A percentile compares a stretch with the other conserved stretches of the same genome.
Evolutionary conservation across 75 land plant species (phyloP).

Genomic region (Pseudotsuga menziesii): DNA sequence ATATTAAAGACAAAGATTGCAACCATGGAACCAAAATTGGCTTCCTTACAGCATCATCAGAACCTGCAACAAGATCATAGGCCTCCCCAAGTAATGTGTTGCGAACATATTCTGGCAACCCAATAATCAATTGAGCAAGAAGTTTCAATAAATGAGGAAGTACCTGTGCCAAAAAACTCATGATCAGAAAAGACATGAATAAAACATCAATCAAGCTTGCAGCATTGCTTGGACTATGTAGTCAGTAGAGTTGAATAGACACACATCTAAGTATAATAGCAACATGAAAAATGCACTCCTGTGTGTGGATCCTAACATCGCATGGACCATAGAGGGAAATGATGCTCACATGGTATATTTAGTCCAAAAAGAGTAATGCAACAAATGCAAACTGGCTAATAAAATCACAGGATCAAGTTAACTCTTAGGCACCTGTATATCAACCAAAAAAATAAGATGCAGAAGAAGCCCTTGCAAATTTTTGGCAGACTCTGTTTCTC

Average conservation of each 20-base stretch:
- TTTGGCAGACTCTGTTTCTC: constrained; percentile 50
- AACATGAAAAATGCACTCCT: background rate
- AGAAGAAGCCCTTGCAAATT: constrained; percentile 66
- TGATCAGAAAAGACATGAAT: background rate
- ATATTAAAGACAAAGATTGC: constrained; percentile 69
- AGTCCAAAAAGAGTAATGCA: background rate
- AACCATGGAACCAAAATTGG: constrained; percentile 89
- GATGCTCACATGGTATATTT: too few relatives aligned
- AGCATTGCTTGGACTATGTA: background rate
- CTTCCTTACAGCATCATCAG: constrained; percentile 88
- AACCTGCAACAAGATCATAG: constrained; percentile 62
- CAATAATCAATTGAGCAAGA: constrained; percentile 54
- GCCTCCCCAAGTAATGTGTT: constrained; percentile 53
- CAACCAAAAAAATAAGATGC: constrained; percentile 70
- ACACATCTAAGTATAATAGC: background rate
- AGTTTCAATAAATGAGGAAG: constrained; percentile 70
- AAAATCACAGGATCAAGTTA: background rate
- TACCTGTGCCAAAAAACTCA: constrained; percentile 44
- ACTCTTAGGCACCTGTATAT: constrained; percentile 67
- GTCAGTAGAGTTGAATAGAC: background rate
- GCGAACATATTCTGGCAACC: constrained; percentile 52
- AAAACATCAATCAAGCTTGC: background rate
- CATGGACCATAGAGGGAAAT: background rate
- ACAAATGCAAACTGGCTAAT: background rate
- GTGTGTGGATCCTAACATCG: background rate